Conservation (phyloP, 225 moss, liverwort and hornwort species). For the Lunularia cruciata region DNA sequence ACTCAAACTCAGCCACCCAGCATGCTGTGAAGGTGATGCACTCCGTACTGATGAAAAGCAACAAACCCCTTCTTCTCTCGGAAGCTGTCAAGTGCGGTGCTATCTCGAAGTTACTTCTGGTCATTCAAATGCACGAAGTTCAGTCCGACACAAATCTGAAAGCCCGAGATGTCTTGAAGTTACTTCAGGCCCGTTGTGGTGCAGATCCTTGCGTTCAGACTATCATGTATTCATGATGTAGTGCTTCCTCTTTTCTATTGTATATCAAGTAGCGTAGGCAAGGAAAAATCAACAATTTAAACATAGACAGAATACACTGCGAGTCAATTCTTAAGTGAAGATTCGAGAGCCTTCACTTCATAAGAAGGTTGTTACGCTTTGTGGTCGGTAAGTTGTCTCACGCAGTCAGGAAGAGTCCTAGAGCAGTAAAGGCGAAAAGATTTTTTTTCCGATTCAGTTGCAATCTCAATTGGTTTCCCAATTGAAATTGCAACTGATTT, state of each 20-base stretch:
- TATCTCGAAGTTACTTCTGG: conserved; percentile 30
- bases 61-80: conserved; percentile 2
- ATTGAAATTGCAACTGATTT: background rate
- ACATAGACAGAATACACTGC: too few species aligned
- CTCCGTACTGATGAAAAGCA: conserved; percentile 20
- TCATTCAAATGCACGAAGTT: conserved; percentile 24
- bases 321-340: too few species aligned
- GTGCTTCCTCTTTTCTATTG: background rate
- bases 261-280: background rate
- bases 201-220: conserved; percentile 33
- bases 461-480: background rate
- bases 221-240: conserved; percentile 27
- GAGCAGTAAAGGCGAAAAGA: background rate
- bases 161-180: conserved; percentile 39
- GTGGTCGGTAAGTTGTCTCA: too few species aligned
- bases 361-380: too few species aligned
- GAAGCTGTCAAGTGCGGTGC: conserved; percentile 30
- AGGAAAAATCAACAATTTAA: too few species aligned
- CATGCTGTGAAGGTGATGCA: conserved; percentile 38
- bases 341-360: too few species aligned
- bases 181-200: conserved; percentile 24
- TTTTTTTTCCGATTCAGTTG: background rate
- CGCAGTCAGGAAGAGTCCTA: too few species aligned
- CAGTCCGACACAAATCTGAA: conserved; percentile 13
- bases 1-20: conserved; percentile 28